phyloP scores from a whole-genome alignment of 83 land plant genomes.

The Diphasiastrum complanatum region DNA sequence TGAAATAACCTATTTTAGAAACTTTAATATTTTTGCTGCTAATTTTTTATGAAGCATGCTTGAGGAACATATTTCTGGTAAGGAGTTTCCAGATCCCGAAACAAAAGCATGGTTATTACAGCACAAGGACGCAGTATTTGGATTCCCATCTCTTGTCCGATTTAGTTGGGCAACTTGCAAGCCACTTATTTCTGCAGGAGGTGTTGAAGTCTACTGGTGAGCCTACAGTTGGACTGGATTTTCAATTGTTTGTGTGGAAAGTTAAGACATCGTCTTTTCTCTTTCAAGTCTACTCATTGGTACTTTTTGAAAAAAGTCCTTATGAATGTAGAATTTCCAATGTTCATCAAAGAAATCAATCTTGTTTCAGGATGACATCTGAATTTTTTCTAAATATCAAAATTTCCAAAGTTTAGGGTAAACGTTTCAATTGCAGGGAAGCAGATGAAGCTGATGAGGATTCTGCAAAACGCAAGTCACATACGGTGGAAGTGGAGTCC shows the following conservation, averaged over 20 bases:
- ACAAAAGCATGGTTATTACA: conserved; percentile 86
- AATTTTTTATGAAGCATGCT: neutral
- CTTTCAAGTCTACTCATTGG: neutral
- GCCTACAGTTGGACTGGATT: conserved; percentile 5
- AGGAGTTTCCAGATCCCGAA: conserved; percentile 53
- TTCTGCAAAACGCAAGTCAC: conserved; percentile 19
- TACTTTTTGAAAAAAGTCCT: neutral
- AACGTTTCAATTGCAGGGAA: conserved; percentile 18
- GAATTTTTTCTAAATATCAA: neutral
- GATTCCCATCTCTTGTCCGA: conserved; percentile 86
- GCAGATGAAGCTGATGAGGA: conserved; percentile 36
- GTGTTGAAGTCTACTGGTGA: conserved; percentile 71
- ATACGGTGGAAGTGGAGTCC: conserved; percentile 26
- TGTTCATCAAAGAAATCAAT: neutral
- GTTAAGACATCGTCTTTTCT: neutral
- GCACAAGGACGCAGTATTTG: conserved; percentile 77
- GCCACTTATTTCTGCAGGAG: conserved; percentile 47
- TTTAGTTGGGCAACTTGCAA: conserved; percentile 97
- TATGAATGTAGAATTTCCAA: neutral
- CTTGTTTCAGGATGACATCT: neutral
- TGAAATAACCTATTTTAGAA: neutral
- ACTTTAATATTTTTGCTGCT: neutral
- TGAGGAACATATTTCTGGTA: neutral
- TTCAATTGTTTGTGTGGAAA: neutral
- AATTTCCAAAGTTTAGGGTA: neutral